Percentiles rank a stretch among this genome's conserved stretches.
These are phyloP conservation scores for Ulota crispa DNA, from an alignment of 225 moss, liverwort and hornwort genomes.

Conservation along the genomic window DNA sequence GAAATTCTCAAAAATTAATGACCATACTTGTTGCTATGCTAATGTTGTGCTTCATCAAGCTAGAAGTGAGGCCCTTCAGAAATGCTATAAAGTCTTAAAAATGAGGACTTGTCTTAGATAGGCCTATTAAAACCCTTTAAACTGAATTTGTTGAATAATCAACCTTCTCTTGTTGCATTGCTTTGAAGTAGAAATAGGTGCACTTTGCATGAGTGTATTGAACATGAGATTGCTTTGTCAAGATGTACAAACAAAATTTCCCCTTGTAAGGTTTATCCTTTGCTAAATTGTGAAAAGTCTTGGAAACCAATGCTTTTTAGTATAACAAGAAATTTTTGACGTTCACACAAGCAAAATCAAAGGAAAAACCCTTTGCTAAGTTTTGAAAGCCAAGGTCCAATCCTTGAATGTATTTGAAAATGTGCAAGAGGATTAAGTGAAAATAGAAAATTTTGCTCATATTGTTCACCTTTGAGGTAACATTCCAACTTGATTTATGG, in stretches of 20 bases:
- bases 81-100: not conserved
- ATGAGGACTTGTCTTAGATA: not conserved
- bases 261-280: no score
- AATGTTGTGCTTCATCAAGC: not conserved
- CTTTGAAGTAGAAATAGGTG: not conserved
- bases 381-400: no score
- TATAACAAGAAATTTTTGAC: no score
- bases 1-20: no score
- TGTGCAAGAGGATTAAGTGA: no score
- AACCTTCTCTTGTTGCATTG: not conserved
- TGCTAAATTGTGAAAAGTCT: no score
- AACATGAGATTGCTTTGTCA: not conserved
- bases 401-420: not conserved
- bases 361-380: no score
- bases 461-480: not conserved
- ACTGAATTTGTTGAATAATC: not conserved
- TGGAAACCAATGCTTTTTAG: no score
- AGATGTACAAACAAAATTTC: not conserved
- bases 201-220: not conserved
- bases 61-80: not conserved
- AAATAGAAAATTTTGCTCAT: not conserved
- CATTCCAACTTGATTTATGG: not conserved
- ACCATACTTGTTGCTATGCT: not conserved
- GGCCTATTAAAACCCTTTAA: not conserved
- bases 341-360: no score